Base-by-base conservation (phyloP, 805 yeast genomes). In the Teunomyces pallodes region DNA sequence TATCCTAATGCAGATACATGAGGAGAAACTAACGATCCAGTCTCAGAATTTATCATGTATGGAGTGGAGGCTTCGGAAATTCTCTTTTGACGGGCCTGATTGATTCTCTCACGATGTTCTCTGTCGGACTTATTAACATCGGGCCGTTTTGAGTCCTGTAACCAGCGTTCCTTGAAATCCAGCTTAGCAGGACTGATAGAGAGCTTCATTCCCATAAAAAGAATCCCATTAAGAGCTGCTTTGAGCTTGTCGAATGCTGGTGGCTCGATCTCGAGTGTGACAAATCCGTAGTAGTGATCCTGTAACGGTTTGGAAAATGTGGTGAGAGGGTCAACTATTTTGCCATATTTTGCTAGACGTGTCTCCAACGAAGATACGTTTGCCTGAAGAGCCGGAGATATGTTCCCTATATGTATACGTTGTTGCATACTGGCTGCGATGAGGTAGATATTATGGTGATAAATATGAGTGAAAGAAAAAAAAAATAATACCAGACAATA, bases 141-240 rank as follows among this genome's bases (percentile, higher is more conserved):
- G 35, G 78, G 78, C 38, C 78, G 64, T 9, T 62, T 65, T 28
- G 63, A 51, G 52, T 83, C 84, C 40, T 63, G 60, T 28, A 66
- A 64, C 84, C 84, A 77, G 14, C 65, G 59, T 20, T 69, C 69
- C 40, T 67, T 57, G 64, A 68, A 86, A 39, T 70, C 71, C 0
- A 82, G 82, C 54, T 76, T 80, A 3, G 97, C 97, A 40, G 69
- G 62, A 45, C 77, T 81, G 8, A 92, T 67, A 2, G 73, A 71
- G 31, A 92, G 64, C 46, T 76, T 80, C 24, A 85, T 75, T 2
- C 96, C 96, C 76, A 87, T 89, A 66, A 77, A 92, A 24, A 77
- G 79, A 1, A 86, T 79, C 28, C 91, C 94, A 61, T 89, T 79
- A 53, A 88, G 76, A 0, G 86, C 71, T 5, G 68, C 62, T 49